phyloP scores from a whole-genome alignment of 192 early-diverging fungal genomes.

The Coemansia sp. region DNA sequence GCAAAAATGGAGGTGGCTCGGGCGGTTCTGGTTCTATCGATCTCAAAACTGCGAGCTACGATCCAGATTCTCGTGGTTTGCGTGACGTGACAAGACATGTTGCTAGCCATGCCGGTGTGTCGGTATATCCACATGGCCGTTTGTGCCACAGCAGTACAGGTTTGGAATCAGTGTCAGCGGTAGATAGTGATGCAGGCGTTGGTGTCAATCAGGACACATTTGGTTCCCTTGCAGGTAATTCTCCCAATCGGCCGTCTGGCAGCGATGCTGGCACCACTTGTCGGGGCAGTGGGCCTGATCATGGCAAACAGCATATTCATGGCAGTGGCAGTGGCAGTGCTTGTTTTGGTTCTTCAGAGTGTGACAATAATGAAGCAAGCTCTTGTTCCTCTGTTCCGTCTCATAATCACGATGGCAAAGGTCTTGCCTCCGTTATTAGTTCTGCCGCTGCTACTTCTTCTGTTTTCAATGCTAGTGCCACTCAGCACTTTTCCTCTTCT shows the following conservation, averaged over 20 bases:
- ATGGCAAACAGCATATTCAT: too few species aligned
- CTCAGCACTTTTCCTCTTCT: neutral
- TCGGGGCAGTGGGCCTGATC: too few species aligned
- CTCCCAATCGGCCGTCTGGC: too few species aligned
- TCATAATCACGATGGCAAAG: neutral
- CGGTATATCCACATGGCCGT: neutral
- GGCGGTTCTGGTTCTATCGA: constrained; percentile 2
- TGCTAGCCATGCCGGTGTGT: neutral
- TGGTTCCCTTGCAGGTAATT: too few species aligned
- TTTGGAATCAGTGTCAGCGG: too few species aligned
- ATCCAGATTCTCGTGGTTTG: neutral
- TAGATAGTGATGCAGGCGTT: neutral
- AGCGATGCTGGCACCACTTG: too few species aligned
- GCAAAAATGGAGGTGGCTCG: neutral
- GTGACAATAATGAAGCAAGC: constrained; percentile 1
- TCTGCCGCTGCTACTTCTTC: neutral
- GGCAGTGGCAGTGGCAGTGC: neutral
- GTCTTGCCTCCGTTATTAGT: neutral
- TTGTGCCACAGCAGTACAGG: too few species aligned
- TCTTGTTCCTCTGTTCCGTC: constrained; percentile 5
- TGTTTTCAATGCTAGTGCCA: neutral
- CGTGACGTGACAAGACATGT: neutral
- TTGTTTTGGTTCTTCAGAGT: neutral
- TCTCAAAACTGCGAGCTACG: too few species aligned
- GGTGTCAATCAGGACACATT: neutral